A percentile compares a stretch with the other conserved stretches of the same genome.
Evolutionary conservation across 163 green algal species (phyloP).

Genomic region (Volvox carteri): DNA sequence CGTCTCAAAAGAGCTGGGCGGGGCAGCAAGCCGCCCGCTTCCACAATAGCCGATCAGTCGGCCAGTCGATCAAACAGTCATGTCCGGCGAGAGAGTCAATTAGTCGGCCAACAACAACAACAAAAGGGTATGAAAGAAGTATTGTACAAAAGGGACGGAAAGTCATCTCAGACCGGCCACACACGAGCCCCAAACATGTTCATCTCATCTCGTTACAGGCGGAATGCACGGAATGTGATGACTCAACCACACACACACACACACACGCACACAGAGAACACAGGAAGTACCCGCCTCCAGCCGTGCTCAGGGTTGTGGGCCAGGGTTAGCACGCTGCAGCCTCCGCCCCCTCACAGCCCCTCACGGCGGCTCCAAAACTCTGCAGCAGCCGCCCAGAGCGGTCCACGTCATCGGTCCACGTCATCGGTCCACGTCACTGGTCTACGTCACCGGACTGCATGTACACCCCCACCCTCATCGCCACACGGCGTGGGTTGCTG

Average conservation of each 20-base stretch:
- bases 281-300: no score
- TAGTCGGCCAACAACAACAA: neutral
- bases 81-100: no score
- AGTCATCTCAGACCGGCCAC: neutral
- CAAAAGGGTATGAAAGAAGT: slow-evolving; percentile 14
- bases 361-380: neutral
- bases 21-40: neutral
- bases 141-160: neutral
- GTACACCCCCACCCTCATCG: no score
- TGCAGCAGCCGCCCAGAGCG: no score
- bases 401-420: no score
- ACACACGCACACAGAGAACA: no score
- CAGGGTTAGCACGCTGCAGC: neutral
- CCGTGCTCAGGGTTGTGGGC: no score
- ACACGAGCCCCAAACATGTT: neutral
- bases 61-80: neutral
- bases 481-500: no score
- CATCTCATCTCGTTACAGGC: neutral
- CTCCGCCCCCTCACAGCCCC: neutral
- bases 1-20: neutral
- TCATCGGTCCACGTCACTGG: no score
- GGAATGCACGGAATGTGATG: neutral
- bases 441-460: no score
- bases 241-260: no score
- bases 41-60: neutral